Evolutionary conservation across 352 stramenopile species (phyloP).

Genomic region (Phytophthora agathidicida): DNA sequence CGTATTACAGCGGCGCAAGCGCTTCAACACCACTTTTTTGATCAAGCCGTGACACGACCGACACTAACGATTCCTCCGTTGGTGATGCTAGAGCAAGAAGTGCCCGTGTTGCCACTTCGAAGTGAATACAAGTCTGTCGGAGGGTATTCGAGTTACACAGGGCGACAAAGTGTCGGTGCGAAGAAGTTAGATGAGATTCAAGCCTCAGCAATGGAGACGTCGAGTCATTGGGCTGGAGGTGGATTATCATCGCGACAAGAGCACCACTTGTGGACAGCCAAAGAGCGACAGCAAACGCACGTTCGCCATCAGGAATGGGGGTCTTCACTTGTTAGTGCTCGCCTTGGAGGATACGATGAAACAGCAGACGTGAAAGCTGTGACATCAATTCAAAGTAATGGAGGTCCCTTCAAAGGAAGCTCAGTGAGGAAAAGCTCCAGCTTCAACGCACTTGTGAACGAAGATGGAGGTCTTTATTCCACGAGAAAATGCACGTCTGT

Average conservation of each 20-base stretch:
- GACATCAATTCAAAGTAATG: conserved; percentile 17
- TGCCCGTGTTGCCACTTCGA: conserved; percentile 22
- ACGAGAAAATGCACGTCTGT: conserved; percentile 28
- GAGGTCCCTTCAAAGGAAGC: conserved; percentile 8
- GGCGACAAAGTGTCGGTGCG: conserved; percentile 1
- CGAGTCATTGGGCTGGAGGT: conserved; percentile 13
- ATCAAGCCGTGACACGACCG: conserved; percentile 58
- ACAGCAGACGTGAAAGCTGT: conserved; percentile 17
- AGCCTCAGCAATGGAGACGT: not conserved
- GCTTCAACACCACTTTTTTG: conserved; percentile 95
- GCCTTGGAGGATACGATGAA: conserved; percentile 15
- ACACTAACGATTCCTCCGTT: conserved; percentile 30
- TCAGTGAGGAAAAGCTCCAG: conserved; percentile 25
- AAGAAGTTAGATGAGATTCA: conserved; percentile 20
- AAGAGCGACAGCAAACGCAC: conserved; percentile 21
- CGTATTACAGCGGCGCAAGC: conserved; percentile 88
- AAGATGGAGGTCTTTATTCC: conserved; percentile 26
- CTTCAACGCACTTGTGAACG: conserved; percentile 10
- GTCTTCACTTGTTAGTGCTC: conserved; percentile 24
- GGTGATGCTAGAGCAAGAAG: conserved; percentile 16
- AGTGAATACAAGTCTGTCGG: conserved; percentile 17
- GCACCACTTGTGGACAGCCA: conserved; percentile 24
- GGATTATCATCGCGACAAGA: conserved; percentile 29
- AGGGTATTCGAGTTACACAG: conserved; percentile 16
- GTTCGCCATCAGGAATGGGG: conserved; percentile 23